phyloP scores from a whole-genome alignment of 1,284 basidiomycete genomes.

The Fomitopsis pinicola region DNA sequence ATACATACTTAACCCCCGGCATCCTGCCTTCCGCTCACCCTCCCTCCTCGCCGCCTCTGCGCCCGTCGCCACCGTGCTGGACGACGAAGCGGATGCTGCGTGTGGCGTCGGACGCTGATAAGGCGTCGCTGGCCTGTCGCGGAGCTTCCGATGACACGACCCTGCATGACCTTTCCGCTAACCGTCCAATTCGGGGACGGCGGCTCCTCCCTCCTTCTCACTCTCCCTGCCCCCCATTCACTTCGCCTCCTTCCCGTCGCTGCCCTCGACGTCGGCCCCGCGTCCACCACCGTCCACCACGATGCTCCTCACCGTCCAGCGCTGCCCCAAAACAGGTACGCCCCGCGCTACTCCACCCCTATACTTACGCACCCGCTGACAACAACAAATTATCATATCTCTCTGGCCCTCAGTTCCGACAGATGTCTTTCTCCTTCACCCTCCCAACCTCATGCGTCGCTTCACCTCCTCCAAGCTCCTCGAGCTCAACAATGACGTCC shows the following conservation, averaged over 20 bases:
- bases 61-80: neutral
- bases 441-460: neutral
- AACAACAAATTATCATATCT: neutral
- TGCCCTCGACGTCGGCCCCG: neutral
- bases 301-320: neutral
- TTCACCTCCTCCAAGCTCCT: neutral
- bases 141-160: constrained; percentile 1
- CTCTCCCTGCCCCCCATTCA: neutral
- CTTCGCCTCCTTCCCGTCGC: neutral
- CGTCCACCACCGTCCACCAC: neutral
- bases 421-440: neutral
- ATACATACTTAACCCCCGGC: neutral
- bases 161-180: neutral
- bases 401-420: neutral
- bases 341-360: neutral
- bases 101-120: neutral
- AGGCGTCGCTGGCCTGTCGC: neutral
- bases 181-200: neutral
- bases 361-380: neutral
- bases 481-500: constrained; percentile 6
- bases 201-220: constrained; percentile 1
- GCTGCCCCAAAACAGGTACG: neutral
- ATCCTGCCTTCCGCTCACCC: neutral
- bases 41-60: neutral
- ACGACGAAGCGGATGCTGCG: neutral